Conservation (phyloP, 2,329 filamentous ascomycete genomes). For the Nakataea oryzae region DNA sequence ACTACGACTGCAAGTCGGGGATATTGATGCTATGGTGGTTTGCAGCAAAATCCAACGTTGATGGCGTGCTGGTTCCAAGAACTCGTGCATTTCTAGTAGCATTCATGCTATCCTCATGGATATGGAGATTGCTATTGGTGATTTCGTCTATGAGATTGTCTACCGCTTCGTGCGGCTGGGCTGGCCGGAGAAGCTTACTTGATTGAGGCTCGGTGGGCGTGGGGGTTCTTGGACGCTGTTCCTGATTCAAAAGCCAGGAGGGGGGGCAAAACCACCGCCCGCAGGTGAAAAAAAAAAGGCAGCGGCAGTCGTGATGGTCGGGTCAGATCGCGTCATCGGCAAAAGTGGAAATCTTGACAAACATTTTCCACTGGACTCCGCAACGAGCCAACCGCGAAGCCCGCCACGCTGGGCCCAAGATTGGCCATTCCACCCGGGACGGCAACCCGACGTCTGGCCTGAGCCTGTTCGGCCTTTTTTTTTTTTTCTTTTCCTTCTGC, state of each 20-base stretch:
- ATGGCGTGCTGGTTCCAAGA: background rate
- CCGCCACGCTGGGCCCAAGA: background rate
- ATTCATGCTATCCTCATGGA: too few relatives aligned
- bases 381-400: background rate
- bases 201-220: background rate
- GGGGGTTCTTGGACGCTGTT: too few relatives aligned
- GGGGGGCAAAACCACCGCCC: too few relatives aligned
- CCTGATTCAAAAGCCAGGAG: too few relatives aligned
- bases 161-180: background rate
- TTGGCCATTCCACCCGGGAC: background rate
- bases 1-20: background rate
- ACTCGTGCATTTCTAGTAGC: too few relatives aligned
- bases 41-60: background rate
- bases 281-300: background rate
- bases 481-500: too few relatives aligned
- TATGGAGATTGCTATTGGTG: too few relatives aligned
- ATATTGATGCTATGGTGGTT: too few relatives aligned
- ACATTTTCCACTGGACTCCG: background rate
- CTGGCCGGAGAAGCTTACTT: background rate
- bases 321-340: background rate
- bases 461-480: background rate
- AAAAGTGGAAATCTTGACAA: background rate
- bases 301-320: background rate
- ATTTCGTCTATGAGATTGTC: background rate
- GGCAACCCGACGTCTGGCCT: background rate